Conservation (phyloP, 768 basidiomycete species). For the Termitomyces sp. region DNA sequence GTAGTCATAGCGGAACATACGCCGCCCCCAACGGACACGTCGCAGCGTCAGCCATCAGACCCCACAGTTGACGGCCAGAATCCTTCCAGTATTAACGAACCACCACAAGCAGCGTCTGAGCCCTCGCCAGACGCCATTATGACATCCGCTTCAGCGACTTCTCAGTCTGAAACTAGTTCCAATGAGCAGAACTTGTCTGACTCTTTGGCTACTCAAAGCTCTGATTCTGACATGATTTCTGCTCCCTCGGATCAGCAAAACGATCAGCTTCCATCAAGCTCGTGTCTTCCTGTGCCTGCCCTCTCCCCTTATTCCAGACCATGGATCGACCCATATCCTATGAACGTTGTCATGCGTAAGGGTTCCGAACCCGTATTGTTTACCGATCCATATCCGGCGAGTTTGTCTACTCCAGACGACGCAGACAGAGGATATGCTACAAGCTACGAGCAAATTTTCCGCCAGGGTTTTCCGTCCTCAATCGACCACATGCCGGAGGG, state of each 20-base stretch:
- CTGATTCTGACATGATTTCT: not conserved
- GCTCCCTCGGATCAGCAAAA: not conserved
- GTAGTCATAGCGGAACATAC: not conserved
- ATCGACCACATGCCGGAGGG: not conserved
- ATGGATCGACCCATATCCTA: constrained; percentile 1
- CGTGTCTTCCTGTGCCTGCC: not conserved
- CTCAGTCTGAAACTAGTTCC: not conserved
- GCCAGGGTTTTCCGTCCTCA: too few relatives aligned
- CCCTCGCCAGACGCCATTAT: not conserved
- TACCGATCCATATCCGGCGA: constrained; percentile 42
- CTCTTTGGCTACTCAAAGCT: not conserved
- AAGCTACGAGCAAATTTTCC: not conserved
- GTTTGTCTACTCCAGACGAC: constrained; percentile 37
- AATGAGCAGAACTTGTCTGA: not conserved
- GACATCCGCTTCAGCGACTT: not conserved
- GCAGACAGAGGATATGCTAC: not conserved
- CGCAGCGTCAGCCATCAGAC: not conserved
- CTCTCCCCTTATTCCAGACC: not conserved
- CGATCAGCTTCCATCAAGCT: not conserved
- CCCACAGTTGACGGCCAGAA: not conserved
- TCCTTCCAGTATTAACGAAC: not conserved
- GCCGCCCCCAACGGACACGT: not conserved
- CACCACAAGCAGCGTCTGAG: not conserved
- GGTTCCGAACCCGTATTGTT: constrained; percentile 28
- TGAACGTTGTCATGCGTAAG: constrained; percentile 13